Evolutionary conservation across 1,139 yeast species (phyloP), one percentile per base, ranked within the genome.

Genomic region (Geotrichum citri-aurantii): DNA sequence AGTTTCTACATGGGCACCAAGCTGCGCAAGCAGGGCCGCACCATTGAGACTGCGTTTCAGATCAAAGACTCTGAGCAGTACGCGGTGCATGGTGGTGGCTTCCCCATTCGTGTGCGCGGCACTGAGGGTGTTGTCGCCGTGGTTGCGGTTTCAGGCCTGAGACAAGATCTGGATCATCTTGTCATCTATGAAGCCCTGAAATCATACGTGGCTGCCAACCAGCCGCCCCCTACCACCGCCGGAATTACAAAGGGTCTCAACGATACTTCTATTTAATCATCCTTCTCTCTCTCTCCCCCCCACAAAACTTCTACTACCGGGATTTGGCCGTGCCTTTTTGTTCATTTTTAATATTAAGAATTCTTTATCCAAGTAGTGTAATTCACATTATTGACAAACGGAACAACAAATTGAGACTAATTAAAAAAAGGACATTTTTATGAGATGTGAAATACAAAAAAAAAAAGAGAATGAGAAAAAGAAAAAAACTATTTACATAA

Each of bases 71-170:
- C 65, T 29, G 84, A 82, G n/a, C 44, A 37, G 21, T 83, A 76
- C 65, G 83, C 86, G 11, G 70, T 77, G 54, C 87, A 83, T 64
- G 89, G 88, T 11, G 88, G 88, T 50, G 81, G 83, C 57, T 78
- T 83, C 57, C 87, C 88, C 1, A 71, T 84, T 54, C 75, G 78
- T 55, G 73, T 81, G 19, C 69, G 71, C 12, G 75, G 75, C 29
- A 68, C 73, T 47, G 83, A 78, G 63, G 77, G 78, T 23, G 73
- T 82, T 29, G 74, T 81, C 46, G 89, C 80, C 1, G 79, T 82
- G 2, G 73, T 83, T 53, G 81, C 85, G n/a, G 77, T 83, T 46
- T 80, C 85, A 68, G 88, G 88, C 0, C 77, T 83, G 64, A 62
- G 68, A 17, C 73, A 71, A 63, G 68, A 69, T 54, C 64, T 67